Evolutionary conservation across 2,329 filamentous ascomycete genomes (phyloP), one percentile per base, ranked within the genome.

Genomic region (Acarospora socialis): DNA sequence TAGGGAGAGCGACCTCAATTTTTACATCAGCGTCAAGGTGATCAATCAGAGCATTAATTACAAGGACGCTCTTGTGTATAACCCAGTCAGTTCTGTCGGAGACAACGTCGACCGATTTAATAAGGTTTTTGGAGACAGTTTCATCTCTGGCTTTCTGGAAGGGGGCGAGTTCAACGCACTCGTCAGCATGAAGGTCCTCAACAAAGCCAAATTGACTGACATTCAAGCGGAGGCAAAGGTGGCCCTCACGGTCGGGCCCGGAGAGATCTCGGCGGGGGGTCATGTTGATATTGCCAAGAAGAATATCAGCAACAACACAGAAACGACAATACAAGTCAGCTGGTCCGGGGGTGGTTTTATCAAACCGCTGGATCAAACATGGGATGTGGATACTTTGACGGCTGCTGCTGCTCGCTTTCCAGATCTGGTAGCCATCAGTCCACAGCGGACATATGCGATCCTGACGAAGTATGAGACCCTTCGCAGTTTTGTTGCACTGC

Each of bases 141-240:
- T 50, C 33, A 50, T 51, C 28, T 48, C 44, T 17, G 47, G 48
- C 15, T 50, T 48, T 25, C 27, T 44, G 4, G 48, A 51, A 30
- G 49, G 49, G 7, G 49, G 49, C 3, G 47, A 48, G 21, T 47
- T 52, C 22, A 48, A 43, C 21, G 48, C 46, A 3, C 25, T 51
- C 4, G 34, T 52, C 21, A 42, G 36, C 34, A 43, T 50, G 21
- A 44, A 44, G 21, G 37, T 44, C 5, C 21, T 28, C n/a, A 37
- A 49, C 26, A 42, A 43, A 22, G 31, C 36, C 3, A 44, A 47
- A 17, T 28, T 38, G 10, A 43, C 37, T 7, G 37, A 42, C 14
- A 40, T 46, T 14, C 37, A 43, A 34, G 38, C 36, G 7, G 37
- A 37, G 25, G 35, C 34, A 9, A 26, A 45, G 26, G 36, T 42